Evolutionary conservation across 495 filamentous ascomycete genomes (phyloP).

Genomic region (Hyaloscypha variabilis): DNA sequence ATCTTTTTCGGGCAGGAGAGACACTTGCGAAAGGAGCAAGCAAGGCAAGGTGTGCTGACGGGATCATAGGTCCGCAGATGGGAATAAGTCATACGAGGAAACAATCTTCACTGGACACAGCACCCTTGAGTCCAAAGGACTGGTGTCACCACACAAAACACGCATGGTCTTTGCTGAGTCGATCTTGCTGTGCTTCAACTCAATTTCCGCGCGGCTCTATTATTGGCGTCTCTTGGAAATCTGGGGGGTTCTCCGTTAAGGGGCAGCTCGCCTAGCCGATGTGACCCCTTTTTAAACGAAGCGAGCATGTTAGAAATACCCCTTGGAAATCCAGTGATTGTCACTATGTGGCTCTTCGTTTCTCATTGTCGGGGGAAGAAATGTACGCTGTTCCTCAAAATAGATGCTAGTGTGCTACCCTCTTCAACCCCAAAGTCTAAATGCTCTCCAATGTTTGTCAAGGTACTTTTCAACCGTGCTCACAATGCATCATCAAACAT

Average conservation of each 20-base stretch:
- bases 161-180: background rate
- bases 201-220: background rate
- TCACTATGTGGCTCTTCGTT: background rate
- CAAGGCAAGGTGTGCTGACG: background rate
- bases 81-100: no score
- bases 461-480: background rate
- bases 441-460: background rate
- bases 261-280: background rate
- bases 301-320: background rate
- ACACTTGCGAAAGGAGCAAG: background rate
- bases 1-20: background rate
- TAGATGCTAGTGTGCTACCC: background rate
- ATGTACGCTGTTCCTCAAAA: background rate
- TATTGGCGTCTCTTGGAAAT: no score
- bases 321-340: background rate
- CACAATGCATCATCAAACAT: background rate
- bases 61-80: no score
- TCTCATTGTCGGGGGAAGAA: background rate
- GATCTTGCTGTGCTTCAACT: background rate
- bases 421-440: background rate
- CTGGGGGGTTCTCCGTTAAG: background rate
- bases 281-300: slow-evolving; percentile 1
- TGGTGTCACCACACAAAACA: background rate
- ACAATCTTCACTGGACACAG: background rate
- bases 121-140: background rate